Evolutionary conservation across 345 rosid species (phyloP), one percentile per base, ranked within the genome.

Genomic region (Raphanus sativus): DNA sequence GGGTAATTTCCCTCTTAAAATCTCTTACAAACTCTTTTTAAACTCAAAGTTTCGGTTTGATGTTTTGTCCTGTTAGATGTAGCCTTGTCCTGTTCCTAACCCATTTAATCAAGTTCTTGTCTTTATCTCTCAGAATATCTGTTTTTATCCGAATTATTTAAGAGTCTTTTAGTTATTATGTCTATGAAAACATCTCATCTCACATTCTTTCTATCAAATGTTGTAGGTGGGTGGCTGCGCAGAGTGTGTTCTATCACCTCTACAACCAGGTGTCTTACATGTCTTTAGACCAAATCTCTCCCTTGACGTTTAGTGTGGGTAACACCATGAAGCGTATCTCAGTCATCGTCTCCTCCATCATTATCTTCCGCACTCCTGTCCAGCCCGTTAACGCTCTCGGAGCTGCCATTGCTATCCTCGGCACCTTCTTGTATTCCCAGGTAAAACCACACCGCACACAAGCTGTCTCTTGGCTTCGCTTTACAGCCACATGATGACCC

Each of bases 251-350:
- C 91, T 95, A 92, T 73, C 99, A 95, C 73, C 89, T 95, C 45
- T 95, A 95, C 86, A 94, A 94, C 70, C 98, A 94, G 76, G 98
- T 94, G 70, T 94, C 98, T 10, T 94, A 94, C 86, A 94, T 94
- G 98, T 92, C 98, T 15, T 85, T 94, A 36, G 97, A 94, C 58
- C 83, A 94, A 81, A 94, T 94, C 63, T 90, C 98, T 65, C 98
- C 98, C 40, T 83, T 94, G 90, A 94, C 98, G 17, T 94, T 94
- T 79, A 94, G 98, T 81, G 79, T 94, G 0, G 98, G 98, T 62
- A 94, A 94, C 85, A 92, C 98, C 12, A 91, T 95, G 98, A 95
- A 95, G 77, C 92, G 99, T 75, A 91, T 95, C 58, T 95, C 98
- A 0, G 99, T 95, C 77, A 95, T 95, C 0, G 96, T 92, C 83